Percentiles rank a stretch among this genome's conserved stretches.
Conservation (phyloP, 306 rosid genomes). For the Oxytropis ochrocephala region DNA sequence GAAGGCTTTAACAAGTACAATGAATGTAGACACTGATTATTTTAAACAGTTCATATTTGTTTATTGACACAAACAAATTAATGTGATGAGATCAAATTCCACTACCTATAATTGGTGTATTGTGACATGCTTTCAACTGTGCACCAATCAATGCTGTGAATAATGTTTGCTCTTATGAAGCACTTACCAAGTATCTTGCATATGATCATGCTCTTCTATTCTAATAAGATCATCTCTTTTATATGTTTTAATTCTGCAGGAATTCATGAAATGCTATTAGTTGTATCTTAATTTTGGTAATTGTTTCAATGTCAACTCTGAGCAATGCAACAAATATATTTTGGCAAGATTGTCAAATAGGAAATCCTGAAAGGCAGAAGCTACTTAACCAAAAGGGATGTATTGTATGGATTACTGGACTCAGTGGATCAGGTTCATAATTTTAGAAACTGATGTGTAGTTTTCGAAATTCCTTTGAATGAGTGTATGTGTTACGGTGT, state of each 20-base stretch:
- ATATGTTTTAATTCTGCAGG: conserved; percentile 17
- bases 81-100: conserved; percentile 28
- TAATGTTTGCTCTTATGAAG: conserved; percentile 16
- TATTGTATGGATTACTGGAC: conserved; percentile 87
- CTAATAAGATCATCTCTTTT: background rate
- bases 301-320: conserved; percentile 49
- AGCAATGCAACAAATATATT: conserved; percentile 67
- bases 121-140: conserved; percentile 3
- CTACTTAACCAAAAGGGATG: conserved; percentile 87
- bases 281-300: conserved; percentile 20
- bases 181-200: conserved; percentile 6
- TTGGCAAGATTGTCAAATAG: conserved; percentile 79
- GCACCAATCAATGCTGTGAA: background rate
- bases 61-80: conserved; percentile 19
- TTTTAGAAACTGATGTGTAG: background rate
- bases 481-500: background rate
- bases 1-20: conserved; percentile 23
- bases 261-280: conserved; percentile 16
- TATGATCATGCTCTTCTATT: background rate
- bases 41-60: background rate
- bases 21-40: conserved; percentile 27
- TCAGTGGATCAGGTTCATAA: conserved; percentile 78
- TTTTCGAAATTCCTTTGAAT: background rate
- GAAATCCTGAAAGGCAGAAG: conserved; percentile 69
- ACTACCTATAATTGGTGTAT: conserved; percentile 13